Base-by-base conservation (phyloP, 768 basidiomycete genomes). In the Tulasnella sp. region DNA sequence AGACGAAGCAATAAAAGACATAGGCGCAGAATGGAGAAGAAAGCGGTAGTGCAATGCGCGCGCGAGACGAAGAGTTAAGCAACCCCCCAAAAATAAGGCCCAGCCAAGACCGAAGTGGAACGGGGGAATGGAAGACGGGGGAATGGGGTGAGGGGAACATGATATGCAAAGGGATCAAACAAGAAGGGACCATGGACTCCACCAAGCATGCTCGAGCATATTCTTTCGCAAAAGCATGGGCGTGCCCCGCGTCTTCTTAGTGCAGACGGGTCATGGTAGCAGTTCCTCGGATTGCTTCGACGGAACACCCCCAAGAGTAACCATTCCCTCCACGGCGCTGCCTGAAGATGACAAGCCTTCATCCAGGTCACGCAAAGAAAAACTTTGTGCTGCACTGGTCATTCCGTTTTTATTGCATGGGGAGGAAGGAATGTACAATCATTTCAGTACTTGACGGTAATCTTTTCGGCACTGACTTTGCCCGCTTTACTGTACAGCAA, bases 181-280 rank as follows among this genome's bases (percentile, higher is more conserved):
- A 36, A 52, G 49, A 72, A 29, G 39, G 72, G 34, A 40, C 17
- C 34, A 52, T 45, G 75, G 70, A 25, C 25, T 39, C 76, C 96
- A 82, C 95, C 95, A 97, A 72, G 86, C 83, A 80, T 95, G 92
- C 75, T 89, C 85, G 73, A 90, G 85, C 85, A 96, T 85, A 76
- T 94, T 91, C 45, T n/a, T 88, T 85, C 17, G 94, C 94, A 67
- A 88, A 85, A 58, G 87, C 87, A 40, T 96, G 90, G 74, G 88
- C 83, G 79, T 88, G 86, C 81, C 90, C n/a, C 22, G 11, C 6
- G 19, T 7, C 22, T 49, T 1, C 22, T 49, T n/a, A 8, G 11
- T 19, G n/a, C 5, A 49, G 49, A 49, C 9, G n/a, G 22, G 49
- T 7, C 19, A 12, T 22, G 49, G n/a, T 49, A n/a, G 5, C 49